Percentiles rank a stretch among this genome's conserved stretches.
These are phyloP conservation scores for Podospora fimiseda DNA, from an alignment of 495 filamentous ascomycete species.

Conservation along the genomic window DNA sequence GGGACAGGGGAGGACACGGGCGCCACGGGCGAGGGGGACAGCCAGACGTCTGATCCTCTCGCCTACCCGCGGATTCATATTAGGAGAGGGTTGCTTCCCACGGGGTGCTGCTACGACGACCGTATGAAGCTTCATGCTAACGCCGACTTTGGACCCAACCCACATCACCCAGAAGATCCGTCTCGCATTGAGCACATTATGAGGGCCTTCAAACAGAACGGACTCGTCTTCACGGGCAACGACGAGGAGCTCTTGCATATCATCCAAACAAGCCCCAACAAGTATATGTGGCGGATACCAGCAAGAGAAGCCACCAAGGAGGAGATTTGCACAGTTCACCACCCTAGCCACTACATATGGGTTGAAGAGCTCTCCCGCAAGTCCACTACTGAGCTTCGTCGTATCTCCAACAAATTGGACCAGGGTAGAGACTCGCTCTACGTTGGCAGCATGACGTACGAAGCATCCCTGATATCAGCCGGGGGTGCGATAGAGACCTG, in stretches of 20 bases:
- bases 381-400: constrained; percentile 55
- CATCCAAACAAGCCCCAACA: constrained; percentile 41
- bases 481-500: constrained; percentile 95
- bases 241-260: constrained; percentile 40
- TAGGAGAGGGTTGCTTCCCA: constrained; percentile 44
- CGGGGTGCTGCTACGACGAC: constrained; percentile 81
- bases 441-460: constrained; percentile 72
- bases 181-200: constrained; percentile 85
- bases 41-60: constrained; percentile 9
- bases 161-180: constrained; percentile 91
- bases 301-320: constrained; percentile 66
- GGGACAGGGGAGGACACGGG: constrained; percentile 11
- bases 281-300: constrained; percentile 67
- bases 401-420: constrained; percentile 50
- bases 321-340: constrained; percentile 76
- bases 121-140: constrained; percentile 92
- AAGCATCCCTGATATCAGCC: constrained; percentile 75
- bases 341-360: constrained; percentile 67
- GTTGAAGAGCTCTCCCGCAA: constrained; percentile 53
- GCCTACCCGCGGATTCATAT: constrained; percentile 18
- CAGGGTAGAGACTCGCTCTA: constrained; percentile 78
- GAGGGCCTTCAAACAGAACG: constrained; percentile 70
- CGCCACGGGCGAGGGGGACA: constrained; percentile 23
- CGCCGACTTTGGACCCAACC: constrained; percentile 55
- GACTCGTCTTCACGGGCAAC: constrained; percentile 55